Base-by-base conservation (phyloP, 2,329 filamentous ascomycete genomes). In the Pochonia chlamydosporia region DNA sequence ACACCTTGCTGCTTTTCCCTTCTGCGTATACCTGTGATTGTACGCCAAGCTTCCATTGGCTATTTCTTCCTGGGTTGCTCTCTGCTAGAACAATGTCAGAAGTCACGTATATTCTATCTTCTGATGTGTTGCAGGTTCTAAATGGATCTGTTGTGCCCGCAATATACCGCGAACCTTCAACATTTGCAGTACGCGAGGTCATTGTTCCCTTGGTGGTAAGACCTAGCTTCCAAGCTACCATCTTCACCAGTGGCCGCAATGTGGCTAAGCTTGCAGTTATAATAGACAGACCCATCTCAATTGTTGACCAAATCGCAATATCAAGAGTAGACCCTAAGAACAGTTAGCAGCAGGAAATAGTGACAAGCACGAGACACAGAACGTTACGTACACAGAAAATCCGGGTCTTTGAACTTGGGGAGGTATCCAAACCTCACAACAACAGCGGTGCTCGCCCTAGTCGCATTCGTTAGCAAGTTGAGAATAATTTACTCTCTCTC, bases 281-380 rank as follows among this genome's bases (percentile, higher is more conserved):
- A 52, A 78, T 70, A 41, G 72, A 71, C 2, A 78, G 63, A 11
- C 69, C 71, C 30, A 70, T 62, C 46, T 78, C 75, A 6, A 69
- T 60, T 1, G 67, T 70, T 2, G 72, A 74, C 71, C 72, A 76
- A 53, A 76, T 71, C 14, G 72, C 71, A 43, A 74, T 69, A 48
- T 69, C 65, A 42, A 64, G 46, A 0, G 70, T 73, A 23, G 65
- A 63, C 56, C 56, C 68, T 61, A 21, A 25, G 23, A n/a, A n/a
- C n/a, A n/a, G n/a, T n/a, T n/a, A n/a, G n/a, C n/a, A n/a, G n/a
- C n/a, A n/a, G n/a, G n/a, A n/a, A n/a, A n/a, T n/a, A n/a, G n/a
- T n/a, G n/a, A n/a, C n/a, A n/a, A n/a, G n/a, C n/a, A n/a, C n/a
- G n/a, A n/a, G n/a, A n/a, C n/a, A n/a, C n/a, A n/a, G n/a, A n/a